These are phyloP conservation scores for Coffea humblotiana DNA, from an alignment of 305 asterid genomes.

Conservation along the genomic window DNA sequence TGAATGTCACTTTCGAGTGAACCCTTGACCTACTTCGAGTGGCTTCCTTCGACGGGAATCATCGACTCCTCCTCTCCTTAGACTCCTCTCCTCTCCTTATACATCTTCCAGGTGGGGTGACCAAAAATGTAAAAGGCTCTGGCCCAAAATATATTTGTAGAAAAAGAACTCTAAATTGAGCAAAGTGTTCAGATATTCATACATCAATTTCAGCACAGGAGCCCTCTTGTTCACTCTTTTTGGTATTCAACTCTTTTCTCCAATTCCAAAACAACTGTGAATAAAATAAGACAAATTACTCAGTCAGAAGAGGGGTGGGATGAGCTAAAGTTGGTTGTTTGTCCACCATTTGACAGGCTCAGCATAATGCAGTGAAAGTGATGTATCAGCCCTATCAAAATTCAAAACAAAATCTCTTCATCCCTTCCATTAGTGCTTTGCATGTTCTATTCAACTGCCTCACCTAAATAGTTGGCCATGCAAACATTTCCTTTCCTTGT, in stretches of 20 bases:
- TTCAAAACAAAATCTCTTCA: constrained; percentile 13
- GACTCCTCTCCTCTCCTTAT: too few species aligned
- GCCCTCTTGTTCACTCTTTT: not conserved
- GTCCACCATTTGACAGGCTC: constrained; percentile 55
- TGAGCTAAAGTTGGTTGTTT: constrained; percentile 42
- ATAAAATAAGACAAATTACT: constrained; percentile 3
- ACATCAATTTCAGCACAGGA: constrained; percentile 39
- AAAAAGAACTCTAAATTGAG: constrained; percentile 31
- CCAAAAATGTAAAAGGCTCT: not conserved
- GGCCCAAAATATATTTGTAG: not conserved
- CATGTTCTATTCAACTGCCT: constrained; percentile 31
- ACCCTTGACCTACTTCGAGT: too few species aligned
- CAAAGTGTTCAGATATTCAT: constrained; percentile 23
- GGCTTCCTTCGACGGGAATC: too few species aligned
- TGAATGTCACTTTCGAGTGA: too few species aligned
- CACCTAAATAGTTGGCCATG: constrained; percentile 18
- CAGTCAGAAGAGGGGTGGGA: constrained; percentile 12
- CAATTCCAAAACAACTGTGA: not conserved
- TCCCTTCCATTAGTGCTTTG: constrained; percentile 23
- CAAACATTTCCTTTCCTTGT: not conserved
- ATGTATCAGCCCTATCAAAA: constrained; percentile 35
- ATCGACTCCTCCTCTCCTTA: too few species aligned
- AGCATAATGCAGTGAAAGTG: constrained; percentile 45
- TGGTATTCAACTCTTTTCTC: not conserved
- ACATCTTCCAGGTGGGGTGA: not conserved